Evolutionary conservation across 371 early-diverging fungal species (phyloP).

Genomic region (Phascolomyces articulosus): DNA sequence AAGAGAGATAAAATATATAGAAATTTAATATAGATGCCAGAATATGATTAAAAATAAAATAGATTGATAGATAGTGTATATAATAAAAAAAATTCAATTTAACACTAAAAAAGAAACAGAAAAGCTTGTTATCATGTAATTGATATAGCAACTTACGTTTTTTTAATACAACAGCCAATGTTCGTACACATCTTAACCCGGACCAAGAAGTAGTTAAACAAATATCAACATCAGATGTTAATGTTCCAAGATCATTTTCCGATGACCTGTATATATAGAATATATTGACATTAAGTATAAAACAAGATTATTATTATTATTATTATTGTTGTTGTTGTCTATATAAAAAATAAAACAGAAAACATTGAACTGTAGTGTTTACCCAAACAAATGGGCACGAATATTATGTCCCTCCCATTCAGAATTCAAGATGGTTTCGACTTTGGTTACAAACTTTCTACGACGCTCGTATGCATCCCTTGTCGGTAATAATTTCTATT

Average conservation of each 20-base stretch:
- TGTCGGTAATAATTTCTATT: constrained; percentile 53
- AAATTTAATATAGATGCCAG: too few relatives aligned
- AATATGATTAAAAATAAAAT: too few relatives aligned
- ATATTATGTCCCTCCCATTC: constrained; percentile 66
- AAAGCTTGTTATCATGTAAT: too few relatives aligned
- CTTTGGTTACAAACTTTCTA: constrained; percentile 53
- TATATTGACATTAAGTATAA: not conserved
- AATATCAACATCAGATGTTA: constrained; percentile 63
- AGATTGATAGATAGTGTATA: too few relatives aligned
- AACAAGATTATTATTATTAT: not conserved
- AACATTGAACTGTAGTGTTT: constrained; percentile 14
- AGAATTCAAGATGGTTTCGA: constrained; percentile 52
- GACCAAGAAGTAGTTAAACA: constrained; percentile 61
- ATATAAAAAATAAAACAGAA: not conserved
- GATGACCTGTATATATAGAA: constrained; percentile 58
- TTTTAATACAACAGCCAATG: constrained; percentile 40
- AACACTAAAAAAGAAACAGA: not conserved
- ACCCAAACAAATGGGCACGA: constrained; percentile 69
- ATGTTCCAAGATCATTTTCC: constrained; percentile 56
- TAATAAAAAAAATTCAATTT: too few relatives aligned
- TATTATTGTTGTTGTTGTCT: not conserved
- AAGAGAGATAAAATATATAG: too few relatives aligned
- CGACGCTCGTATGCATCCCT: constrained; percentile 61
- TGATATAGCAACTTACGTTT: constrained; percentile 40
- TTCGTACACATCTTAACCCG: constrained; percentile 48